Percentiles rank a stretch among this genome's conserved stretches.
Conservation (phyloP, 2,329 filamentous ascomycete genomes). For the Aspergillus niger region DNA sequence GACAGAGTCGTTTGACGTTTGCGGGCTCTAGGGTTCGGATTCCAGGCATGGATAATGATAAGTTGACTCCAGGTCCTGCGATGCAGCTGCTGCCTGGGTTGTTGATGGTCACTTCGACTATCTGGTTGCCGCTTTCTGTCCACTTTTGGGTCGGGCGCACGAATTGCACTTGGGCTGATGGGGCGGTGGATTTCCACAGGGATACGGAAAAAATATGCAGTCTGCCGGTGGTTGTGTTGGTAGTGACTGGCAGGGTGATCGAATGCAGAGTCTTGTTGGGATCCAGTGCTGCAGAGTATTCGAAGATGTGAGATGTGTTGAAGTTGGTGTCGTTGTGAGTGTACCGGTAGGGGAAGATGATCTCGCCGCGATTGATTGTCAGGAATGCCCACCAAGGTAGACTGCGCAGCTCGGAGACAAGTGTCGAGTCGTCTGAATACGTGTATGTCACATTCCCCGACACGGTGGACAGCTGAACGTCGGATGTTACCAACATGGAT, state of each 20-base stretch:
- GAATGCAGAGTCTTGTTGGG: not conserved
- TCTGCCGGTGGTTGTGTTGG: not conserved
- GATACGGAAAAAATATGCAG: slow-evolving; percentile 1
- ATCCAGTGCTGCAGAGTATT: not conserved
- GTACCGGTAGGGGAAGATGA: slow-evolving; percentile 5
- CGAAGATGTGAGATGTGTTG: slow-evolving; percentile 8
- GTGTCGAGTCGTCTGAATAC: not conserved
- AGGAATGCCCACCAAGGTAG: slow-evolving; percentile 4
- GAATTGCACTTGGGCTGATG: not conserved
- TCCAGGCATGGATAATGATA: not conserved
- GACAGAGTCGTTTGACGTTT: slow-evolving; percentile 2
- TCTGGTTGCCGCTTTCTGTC: slow-evolving; percentile 3
- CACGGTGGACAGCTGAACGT: not conserved
- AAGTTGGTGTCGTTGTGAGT: slow-evolving; percentile 2
- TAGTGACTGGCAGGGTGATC: not conserved
- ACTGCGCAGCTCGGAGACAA: not conserved
- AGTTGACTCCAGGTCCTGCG: not conserved
- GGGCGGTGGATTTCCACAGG: not conserved
- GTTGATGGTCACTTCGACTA: slow-evolving; percentile 2
- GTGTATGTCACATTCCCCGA: slow-evolving; percentile 3
- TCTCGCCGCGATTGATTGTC: slow-evolving; percentile 6
- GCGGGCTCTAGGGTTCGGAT: not conserved
- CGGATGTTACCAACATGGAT: slow-evolving; percentile 1
- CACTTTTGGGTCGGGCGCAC: slow-evolving; percentile 3
- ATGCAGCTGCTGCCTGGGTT: not conserved